A percentile compares a stretch with the other conserved stretches of the same genome.
phyloP scores from a whole-genome alignment of 2,329 filamentous ascomycete species.

The Colletotrichum graminicola region DNA sequence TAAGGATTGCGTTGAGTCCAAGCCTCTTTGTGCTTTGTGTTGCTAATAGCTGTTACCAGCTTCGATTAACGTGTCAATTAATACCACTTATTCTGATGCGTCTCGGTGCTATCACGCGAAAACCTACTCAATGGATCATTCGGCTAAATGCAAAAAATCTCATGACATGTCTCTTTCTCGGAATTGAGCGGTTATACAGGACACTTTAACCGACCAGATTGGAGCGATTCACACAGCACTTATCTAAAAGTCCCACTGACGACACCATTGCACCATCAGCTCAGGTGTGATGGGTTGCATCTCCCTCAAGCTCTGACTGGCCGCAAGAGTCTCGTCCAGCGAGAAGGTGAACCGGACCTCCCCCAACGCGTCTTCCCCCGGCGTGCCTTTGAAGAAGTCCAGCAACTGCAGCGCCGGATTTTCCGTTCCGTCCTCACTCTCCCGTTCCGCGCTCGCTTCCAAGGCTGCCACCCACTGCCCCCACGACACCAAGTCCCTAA shows the following conservation, averaged over 20 bases:
- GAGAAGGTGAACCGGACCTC: slow-evolving; percentile 53
- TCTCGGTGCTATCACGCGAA: no score
- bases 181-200: no score
- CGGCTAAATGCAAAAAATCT: no score
- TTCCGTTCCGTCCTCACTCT: slow-evolving; percentile 50
- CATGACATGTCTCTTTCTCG: no score
- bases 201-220: no score
- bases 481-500: slow-evolving; percentile 53
- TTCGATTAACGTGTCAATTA: no score
- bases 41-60: no score
- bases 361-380: background rate
- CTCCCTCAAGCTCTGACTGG: slow-evolving; percentile 56
- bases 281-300: slow-evolving; percentile 56
- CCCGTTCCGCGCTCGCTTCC: slow-evolving; percentile 51
- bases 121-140: no score
- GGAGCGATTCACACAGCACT: no score
- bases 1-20: no score
- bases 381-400: slow-evolving; percentile 58
- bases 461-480: slow-evolving; percentile 60
- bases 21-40: no score
- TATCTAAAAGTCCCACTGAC: slow-evolving; percentile 55
- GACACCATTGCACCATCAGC: slow-evolving; percentile 61
- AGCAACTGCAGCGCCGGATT: slow-evolving; percentile 66
- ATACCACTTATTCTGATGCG: no score
- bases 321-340: slow-evolving; percentile 53